Conservation (phyloP, 2,329 filamentous ascomycete species). For the Aureobasidium sp. region DNA sequence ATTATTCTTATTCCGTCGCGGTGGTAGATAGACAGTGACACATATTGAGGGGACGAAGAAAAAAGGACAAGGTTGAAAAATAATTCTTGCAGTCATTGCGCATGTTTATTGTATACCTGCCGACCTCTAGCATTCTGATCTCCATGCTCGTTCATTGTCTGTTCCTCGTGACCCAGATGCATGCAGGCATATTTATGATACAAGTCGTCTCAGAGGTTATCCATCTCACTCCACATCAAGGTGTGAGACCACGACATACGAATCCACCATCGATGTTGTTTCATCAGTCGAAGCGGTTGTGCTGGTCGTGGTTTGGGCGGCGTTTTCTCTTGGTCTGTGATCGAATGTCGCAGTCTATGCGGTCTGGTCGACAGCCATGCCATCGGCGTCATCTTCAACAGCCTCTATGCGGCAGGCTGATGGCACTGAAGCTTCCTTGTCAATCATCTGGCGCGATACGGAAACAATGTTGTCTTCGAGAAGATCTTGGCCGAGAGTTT, state of each 20-base stretch:
- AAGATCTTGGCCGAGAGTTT: constrained; percentile 89
- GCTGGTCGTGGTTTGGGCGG: background rate
- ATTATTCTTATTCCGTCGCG: too few relatives aligned
- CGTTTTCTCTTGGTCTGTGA: background rate
- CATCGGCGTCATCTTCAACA: constrained; percentile 48
- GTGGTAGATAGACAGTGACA: too few relatives aligned
- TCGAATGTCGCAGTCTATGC: background rate
- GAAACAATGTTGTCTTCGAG: constrained; percentile 99
- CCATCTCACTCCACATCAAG: background rate
- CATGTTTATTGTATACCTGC: constrained; percentile 1
- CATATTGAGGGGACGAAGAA: too few relatives aligned
- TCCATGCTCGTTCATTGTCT: background rate
- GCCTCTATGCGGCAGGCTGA: constrained; percentile 31
- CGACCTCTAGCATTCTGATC: background rate
- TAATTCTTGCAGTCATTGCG: background rate
- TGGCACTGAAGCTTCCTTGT: constrained; percentile 94
- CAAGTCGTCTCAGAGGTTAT: background rate
- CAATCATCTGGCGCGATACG: constrained; percentile 98
- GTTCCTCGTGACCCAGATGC: background rate
- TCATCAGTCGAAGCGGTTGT: too few relatives aligned
- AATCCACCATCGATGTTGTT: too few relatives aligned
- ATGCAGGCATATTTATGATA: background rate
- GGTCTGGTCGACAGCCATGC: constrained; percentile 24
- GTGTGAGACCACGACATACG: background rate
- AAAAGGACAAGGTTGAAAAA: background rate